Conservation (phyloP, 495 filamentous ascomycete genomes). For the Polyplosphaeria fusca region DNA sequence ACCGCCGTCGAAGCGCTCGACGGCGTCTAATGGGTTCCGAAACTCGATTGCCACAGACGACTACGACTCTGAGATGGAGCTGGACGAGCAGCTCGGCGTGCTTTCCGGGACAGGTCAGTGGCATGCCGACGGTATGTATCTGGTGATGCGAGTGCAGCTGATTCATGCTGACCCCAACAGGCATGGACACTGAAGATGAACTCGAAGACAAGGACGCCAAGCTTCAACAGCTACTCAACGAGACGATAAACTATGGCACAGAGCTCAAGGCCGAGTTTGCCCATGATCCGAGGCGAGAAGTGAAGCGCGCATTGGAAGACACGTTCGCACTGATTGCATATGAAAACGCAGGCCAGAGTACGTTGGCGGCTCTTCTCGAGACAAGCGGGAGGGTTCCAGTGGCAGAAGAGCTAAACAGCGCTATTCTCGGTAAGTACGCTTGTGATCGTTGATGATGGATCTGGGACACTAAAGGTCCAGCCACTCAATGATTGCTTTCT, state of each 20-base stretch:
- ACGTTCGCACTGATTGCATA: conserved; percentile 91
- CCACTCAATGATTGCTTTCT: not conserved
- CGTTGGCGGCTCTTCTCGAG: conserved; percentile 77
- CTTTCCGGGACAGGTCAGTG: conserved; percentile 35
- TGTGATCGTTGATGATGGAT: too few species aligned
- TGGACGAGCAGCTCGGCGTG: conserved; percentile 60
- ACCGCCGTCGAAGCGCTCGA: conserved; percentile 41
- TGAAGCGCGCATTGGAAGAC: conserved; percentile 72
- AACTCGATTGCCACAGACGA: conserved; percentile 32
- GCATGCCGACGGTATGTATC: conserved; percentile 52
- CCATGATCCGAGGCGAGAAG: conserved; percentile 62
- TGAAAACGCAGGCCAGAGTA: conserved; percentile 67
- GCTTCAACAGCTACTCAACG: conserved; percentile 58
- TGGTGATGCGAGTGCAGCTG: too few species aligned
- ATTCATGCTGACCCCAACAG: too few species aligned
- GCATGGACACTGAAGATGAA: conserved; percentile 44
- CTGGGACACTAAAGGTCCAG: too few species aligned
- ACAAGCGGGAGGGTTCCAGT: conserved; percentile 70
- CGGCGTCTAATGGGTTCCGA: conserved; percentile 34
- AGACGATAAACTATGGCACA: conserved; percentile 77
- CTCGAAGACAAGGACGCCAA: conserved; percentile 39
- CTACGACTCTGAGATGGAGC: conserved; percentile 63
- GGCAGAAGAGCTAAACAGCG: conserved; percentile 91
- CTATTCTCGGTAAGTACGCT: conserved; percentile 86
- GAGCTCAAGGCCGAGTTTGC: conserved; percentile 72